A percentile compares a stretch with the other conserved stretches of the same genome.
Evolutionary conservation across 1,139 yeast species (phyloP).

Genomic region (Debaryomyces sp.): DNA sequence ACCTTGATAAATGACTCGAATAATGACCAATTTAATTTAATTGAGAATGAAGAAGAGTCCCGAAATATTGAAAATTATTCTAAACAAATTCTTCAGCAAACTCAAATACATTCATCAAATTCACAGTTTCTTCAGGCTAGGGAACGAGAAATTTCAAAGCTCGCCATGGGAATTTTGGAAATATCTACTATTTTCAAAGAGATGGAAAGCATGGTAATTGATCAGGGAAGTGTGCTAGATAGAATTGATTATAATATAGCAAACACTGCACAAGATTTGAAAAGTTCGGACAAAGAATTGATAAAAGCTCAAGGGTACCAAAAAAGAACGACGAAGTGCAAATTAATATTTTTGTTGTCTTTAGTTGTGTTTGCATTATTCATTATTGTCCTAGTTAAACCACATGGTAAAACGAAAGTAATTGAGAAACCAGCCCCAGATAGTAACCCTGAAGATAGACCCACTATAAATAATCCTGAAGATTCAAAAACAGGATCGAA

Average conservation of each 20-base stretch:
- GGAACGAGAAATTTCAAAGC: conserved; percentile 83
- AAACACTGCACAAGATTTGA: conserved; percentile 73
- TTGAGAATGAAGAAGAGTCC: conserved; percentile 47
- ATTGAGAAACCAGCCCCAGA: conserved; percentile 25
- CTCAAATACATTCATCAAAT: conserved; percentile 40
- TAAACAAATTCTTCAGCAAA: conserved; percentile 43
- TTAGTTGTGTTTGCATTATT: conserved; percentile 74
- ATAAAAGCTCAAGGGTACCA: conserved; percentile 79
- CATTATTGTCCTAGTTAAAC: conserved; percentile 71
- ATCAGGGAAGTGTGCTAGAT: conserved; percentile 92
- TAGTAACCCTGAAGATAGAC: conserved; percentile 10
- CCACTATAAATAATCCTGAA: conserved; percentile 8
- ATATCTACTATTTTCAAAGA: conserved; percentile 92
- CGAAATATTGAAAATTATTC: conserved; percentile 48
- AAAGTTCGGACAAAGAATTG: conserved; percentile 77
- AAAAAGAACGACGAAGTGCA: conserved; percentile 88
- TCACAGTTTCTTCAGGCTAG: conserved; percentile 63
- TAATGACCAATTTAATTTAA: conserved; percentile 21
- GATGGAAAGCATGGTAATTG: conserved; percentile 87
- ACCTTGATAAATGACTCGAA: conserved; percentile 18
- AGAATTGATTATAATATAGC: conserved; percentile 90
- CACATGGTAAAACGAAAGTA: conserved; percentile 35
- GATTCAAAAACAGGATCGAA: not conserved
- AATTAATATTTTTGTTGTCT: conserved; percentile 71
- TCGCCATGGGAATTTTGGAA: conserved; percentile 94